Percentiles rank a stretch among this genome's conserved stretches.
These are phyloP conservation scores for Clonostachys solani DNA, from an alignment of 2,329 filamentous ascomycete species.

Conservation along the genomic window DNA sequence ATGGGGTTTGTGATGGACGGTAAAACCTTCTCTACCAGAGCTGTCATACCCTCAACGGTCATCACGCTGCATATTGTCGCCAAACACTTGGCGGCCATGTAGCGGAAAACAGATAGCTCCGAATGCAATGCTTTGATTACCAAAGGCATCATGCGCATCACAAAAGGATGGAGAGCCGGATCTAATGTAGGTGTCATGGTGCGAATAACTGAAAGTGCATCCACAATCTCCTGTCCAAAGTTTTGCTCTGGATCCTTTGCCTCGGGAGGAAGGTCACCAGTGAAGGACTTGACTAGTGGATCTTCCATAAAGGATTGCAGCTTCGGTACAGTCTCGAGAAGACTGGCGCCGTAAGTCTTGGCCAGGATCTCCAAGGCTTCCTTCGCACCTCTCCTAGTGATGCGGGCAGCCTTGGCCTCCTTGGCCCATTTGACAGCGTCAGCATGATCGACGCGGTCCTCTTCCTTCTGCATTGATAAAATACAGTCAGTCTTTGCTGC, in stretches of 20 bases:
- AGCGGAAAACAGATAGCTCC: constrained; percentile 85
- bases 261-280: constrained; percentile 64
- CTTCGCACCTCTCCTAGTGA: constrained; percentile 89
- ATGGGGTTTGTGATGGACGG: constrained; percentile 88
- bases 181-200: constrained; percentile 91
- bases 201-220: constrained; percentile 87
- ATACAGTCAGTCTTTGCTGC: constrained; percentile 75
- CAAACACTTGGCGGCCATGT: constrained; percentile 95
- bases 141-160: constrained; percentile 78
- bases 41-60: constrained; percentile 91
- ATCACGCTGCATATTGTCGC: constrained; percentile 97
- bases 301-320: constrained; percentile 76
- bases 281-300: constrained; percentile 72
- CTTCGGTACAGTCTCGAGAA: constrained; percentile 83
- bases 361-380: constrained; percentile 89
- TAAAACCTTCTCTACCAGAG: constrained; percentile 86
- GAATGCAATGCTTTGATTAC: constrained; percentile 87
- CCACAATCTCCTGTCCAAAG: constrained; percentile 88
- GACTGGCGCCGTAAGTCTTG: constrained; percentile 67
- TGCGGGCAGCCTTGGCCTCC: constrained; percentile 83
- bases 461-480: constrained; percentile 92
- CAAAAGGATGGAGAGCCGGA: constrained; percentile 68
- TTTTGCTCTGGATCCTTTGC: constrained; percentile 69
- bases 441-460: constrained; percentile 88
- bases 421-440: constrained; percentile 87